phyloP scores from a whole-genome alignment of 2,329 filamentous ascomycete genomes.

The Colletotrichum sp. region DNA sequence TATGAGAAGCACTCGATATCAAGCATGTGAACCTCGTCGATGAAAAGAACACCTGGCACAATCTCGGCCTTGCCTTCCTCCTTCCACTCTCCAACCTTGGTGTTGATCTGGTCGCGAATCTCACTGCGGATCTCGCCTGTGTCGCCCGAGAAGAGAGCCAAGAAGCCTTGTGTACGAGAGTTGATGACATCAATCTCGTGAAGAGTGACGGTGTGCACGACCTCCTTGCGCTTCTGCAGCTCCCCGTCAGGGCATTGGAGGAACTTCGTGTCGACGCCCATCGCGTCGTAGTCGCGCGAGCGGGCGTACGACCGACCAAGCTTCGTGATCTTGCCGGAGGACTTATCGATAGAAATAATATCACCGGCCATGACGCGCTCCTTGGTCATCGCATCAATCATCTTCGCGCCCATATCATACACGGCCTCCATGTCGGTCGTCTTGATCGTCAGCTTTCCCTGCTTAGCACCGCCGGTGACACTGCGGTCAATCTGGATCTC shows the following conservation, averaged over 20 bases:
- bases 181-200: constrained; percentile 99
- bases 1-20: constrained; percentile 99
- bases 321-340: constrained; percentile 97
- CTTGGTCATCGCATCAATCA: constrained; percentile 99
- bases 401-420: constrained; percentile 99
- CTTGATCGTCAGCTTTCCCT: constrained; percentile 99
- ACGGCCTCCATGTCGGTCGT: constrained; percentile 99
- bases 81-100: constrained; percentile 98
- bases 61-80: constrained; percentile 99
- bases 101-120: constrained; percentile 98
- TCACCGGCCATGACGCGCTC: constrained; percentile 99
- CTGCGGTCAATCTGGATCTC: constrained; percentile 98
- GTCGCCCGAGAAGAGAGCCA: constrained; percentile 96
- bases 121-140: constrained; percentile 98
- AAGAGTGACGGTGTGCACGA: constrained; percentile 93
- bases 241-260: constrained; percentile 97
- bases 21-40: constrained; percentile 99
- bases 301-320: constrained; percentile 93
- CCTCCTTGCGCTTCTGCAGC: constrained; percentile 95
- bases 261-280: constrained; percentile 98
- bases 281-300: constrained; percentile 97
- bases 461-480: constrained; percentile 95
- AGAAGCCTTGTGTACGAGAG: constrained; percentile 95
- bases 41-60: constrained; percentile 95
- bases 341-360: constrained; percentile 98